Evolutionary conservation across 352 stramenopile species (phyloP), one percentile per base, ranked within the genome.

Genomic region (Pythium periplocum): DNA sequence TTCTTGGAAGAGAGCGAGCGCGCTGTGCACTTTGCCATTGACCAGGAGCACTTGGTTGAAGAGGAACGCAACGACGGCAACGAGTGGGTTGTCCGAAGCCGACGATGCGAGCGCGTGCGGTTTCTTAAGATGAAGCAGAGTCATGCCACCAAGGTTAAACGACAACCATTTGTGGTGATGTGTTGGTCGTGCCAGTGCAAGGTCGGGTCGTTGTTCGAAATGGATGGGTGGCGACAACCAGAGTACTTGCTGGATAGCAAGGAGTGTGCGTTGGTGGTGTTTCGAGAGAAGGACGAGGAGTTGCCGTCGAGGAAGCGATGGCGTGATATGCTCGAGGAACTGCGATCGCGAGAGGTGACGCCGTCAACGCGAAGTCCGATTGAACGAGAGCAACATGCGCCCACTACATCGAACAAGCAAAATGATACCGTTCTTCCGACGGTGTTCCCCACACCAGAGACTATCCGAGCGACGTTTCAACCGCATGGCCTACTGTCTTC

Each of bases 161-260:
- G 62, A 10, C 9, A 48, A 30, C 66, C 78, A 5, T 91, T 78
- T 55, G 75, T 78, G 66, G 33, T 91, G 10, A 63, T 59, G 33
- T 91, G 81, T 45, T 31, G 54, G 9, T 51, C 46, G 2, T 92
- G 81, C 36, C 55, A 75, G 31, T 36, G 43, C 8, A 87, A 88
- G 45, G 50, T 88, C 0, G 76, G 65, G 35, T 75, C 65, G 10
- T 66, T 85, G 42, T 48, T 78, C 9, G 62, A 75, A 6, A 44
- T 82, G n/a, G 42, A 54, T 0, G 65, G 68, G 12, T 65, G 62
- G 57, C 2, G 11, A 0, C 30, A 35, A 17, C 6, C 66, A 3
- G 57, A 73, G 59, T 69, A 78, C 43, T 48, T 86, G 8, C 59
- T 91, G 17, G 64, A 87, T 52, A 68, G 68, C 8, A 87, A 77